Percentiles rank a stretch among this genome's conserved stretches.
phyloP scores from a whole-genome alignment of 495 filamentous ascomycete genomes.

The Cudoniella acicularis region DNA sequence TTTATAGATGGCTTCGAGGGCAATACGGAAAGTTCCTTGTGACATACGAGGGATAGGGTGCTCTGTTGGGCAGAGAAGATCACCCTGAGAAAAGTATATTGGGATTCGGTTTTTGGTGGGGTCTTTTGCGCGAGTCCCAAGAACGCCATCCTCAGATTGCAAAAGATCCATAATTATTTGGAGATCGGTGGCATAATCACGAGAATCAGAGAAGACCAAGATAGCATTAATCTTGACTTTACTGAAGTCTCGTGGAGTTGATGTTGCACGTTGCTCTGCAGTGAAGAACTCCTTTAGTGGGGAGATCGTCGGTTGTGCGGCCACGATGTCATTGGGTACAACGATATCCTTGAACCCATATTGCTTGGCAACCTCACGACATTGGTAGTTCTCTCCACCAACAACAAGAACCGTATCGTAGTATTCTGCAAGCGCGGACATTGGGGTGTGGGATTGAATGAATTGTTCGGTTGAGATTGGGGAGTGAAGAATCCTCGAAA shows the following conservation, averaged over 20 bases:
- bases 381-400: slow-evolving; percentile 61
- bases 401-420: slow-evolving; percentile 64
- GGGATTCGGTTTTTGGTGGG: slow-evolving; percentile 66
- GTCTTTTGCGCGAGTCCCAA: slow-evolving; percentile 64
- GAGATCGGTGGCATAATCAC: slow-evolving; percentile 79
- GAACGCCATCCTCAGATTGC: slow-evolving; percentile 63
- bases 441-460: slow-evolving; percentile 65
- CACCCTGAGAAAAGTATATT: slow-evolving; percentile 86
- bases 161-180: slow-evolving; percentile 82
- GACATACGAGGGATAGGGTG: slow-evolving; percentile 82
- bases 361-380: slow-evolving; percentile 60
- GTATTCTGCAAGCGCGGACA: slow-evolving; percentile 63
- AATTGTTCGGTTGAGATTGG: slow-evolving; percentile 61
- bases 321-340: slow-evolving; percentile 64
- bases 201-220: slow-evolving; percentile 75
- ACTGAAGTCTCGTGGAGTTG: slow-evolving; percentile 58
- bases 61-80: slow-evolving; percentile 78
- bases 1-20: slow-evolving; percentile 72
- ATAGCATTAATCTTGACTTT: slow-evolving; percentile 75
- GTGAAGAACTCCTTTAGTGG: slow-evolving; percentile 59
- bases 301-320: slow-evolving; percentile 56
- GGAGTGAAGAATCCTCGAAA: slow-evolving; percentile 53
- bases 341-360: slow-evolving; percentile 66
- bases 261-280: slow-evolving; percentile 52
- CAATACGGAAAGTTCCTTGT: slow-evolving; percentile 86